Conservation (phyloP, 2,329 filamentous ascomycete genomes). For the Spiromastix sp. region DNA sequence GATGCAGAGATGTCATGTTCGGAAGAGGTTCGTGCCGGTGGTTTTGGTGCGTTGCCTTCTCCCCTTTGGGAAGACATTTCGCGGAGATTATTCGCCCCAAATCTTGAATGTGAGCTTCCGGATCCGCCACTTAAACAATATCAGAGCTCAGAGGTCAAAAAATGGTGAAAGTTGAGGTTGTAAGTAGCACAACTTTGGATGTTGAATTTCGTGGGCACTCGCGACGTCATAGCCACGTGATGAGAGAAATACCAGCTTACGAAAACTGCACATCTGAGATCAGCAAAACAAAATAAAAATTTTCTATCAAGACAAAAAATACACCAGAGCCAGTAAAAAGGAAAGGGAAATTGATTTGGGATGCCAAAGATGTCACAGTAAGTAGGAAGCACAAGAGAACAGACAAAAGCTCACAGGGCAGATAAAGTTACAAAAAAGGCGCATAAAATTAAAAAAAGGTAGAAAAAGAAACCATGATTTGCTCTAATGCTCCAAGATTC, state of each 20-base stretch:
- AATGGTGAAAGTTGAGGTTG: too few species aligned
- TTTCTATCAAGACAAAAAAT: constrained; percentile 13
- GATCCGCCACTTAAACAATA: too few species aligned
- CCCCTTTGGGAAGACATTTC: too few species aligned
- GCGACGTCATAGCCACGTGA: too few species aligned
- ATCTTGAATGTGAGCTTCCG: too few species aligned
- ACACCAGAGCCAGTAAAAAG: constrained; percentile 11
- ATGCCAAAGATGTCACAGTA: constrained; percentile 11
- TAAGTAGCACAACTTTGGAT: too few species aligned
- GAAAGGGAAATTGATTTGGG: constrained; percentile 6
- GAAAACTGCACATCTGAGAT: constrained; percentile 1
- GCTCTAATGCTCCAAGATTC: constrained; percentile 35
- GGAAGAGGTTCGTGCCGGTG: constrained; percentile 23
- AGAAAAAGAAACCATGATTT: constrained; percentile 31
- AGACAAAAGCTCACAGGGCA: constrained; percentile 36
- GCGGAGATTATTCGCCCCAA: too few species aligned
- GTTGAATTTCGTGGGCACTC: too few species aligned
- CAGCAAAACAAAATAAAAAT: constrained; percentile 6
- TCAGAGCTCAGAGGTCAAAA: too few species aligned
- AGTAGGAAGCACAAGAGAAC: constrained; percentile 12
- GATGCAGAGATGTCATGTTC: too few species aligned
- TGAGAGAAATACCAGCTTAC: too few species aligned
- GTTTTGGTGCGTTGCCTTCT: constrained; percentile 14
- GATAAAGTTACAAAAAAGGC: constrained; percentile 28
- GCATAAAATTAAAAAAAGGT: constrained; percentile 32